Base-by-base conservation (phyloP, 176 grass and related monocot species). In the Musa schizocarpa region DNA sequence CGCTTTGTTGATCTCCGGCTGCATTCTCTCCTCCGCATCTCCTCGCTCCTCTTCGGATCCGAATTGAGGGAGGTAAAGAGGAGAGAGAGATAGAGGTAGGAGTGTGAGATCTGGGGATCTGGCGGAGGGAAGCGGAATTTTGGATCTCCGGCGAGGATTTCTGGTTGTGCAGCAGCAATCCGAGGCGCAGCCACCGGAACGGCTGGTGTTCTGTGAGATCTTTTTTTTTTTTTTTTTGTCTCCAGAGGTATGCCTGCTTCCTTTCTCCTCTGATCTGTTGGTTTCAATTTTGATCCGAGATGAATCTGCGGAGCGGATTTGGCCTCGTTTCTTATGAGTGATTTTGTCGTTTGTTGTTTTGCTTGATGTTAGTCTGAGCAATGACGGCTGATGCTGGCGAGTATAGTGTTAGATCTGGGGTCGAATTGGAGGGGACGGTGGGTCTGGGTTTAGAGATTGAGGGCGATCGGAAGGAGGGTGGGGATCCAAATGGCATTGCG, bases 321-420 rank as follows among this genome's bases (percentile, higher is more conserved):
- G 43, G 21, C n/a, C 19, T n/a, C 9, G 57, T 14, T 17, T 61
- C 17, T n/a, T 17, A 70, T 70, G 43, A 51, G 68, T 70, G 8
- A 7, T 70, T 51, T n/a, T 70, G 17, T 21, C 51, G 17, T 11
- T 52, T 70, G 8, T 9, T 21, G 68, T 70, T 3, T 7, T 21
- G n/a, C 17, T 52, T 80, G 76, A 75, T 87, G 76, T 70, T 71
- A 65, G 76, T 69, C 51, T 66, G 16, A 58, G 80, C 83, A 81
- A 91, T 88, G 85, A 83, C 89, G 82, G 85, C 85, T 69, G 77
- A 91, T 70, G 80, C 76, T 63, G 76, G 62, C 49, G 71, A 83
- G 57, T 69, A 65, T 81, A 73, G 55, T 75, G 85, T 65, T 77
- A 83, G 80, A 58, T 77, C 71, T 1, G 77, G 67, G 70, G 80